Percentiles rank a stretch among this genome's conserved stretches.
Evolutionary conservation across 176 grass and related monocot genomes (phyloP).

Genomic region (Cocos nucifera): DNA sequence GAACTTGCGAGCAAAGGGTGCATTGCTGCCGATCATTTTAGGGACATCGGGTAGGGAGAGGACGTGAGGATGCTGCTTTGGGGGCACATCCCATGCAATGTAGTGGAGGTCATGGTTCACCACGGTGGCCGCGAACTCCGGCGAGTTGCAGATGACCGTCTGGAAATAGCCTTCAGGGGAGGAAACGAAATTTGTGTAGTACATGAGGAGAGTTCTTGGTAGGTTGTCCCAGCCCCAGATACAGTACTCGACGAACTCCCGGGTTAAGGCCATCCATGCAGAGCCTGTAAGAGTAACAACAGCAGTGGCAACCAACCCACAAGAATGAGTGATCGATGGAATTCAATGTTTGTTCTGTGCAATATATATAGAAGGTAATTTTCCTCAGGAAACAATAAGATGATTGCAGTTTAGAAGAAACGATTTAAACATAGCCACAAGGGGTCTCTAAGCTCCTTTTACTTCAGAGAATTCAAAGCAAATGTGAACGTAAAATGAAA

Average conservation of each 20-base stretch:
- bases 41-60: background rate
- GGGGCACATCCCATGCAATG: constrained; percentile 17
- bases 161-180: constrained; percentile 25
- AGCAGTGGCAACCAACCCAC: background rate
- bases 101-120: constrained; percentile 32
- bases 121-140: constrained; percentile 10
- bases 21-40: constrained; percentile 7
- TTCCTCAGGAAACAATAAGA: no score
- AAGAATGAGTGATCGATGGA: no score
- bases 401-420: no score
- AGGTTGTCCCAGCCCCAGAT: constrained; percentile 23
- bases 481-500: no score
- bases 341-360: no score
- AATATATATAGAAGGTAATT: no score
- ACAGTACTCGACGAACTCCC: constrained; percentile 21
- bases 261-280: constrained; percentile 12
- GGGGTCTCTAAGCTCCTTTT: no score
- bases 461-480: no score
- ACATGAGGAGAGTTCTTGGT: constrained; percentile 26
- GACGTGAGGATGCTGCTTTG: constrained; percentile 14
- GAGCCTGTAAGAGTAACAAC: constrained; percentile 12
- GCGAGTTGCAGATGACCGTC: constrained; percentile 16
- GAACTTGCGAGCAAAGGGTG: constrained; percentile 25
- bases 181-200: constrained; percentile 28
- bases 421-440: no score